Evolutionary conservation across 495 filamentous ascomycete genomes (phyloP).

Genomic region (Penicillium steckii): DNA sequence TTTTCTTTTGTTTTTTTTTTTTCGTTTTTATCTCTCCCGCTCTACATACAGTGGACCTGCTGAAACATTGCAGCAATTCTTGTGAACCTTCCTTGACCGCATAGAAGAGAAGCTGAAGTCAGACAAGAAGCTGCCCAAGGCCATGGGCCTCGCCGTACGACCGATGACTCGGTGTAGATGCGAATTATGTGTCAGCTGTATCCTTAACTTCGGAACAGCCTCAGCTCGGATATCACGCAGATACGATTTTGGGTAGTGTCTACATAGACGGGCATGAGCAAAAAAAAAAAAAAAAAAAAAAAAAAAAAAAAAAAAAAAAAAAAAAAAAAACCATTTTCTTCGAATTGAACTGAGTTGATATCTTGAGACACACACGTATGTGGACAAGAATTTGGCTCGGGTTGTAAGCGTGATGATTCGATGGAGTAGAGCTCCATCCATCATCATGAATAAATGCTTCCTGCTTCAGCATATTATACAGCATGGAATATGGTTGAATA

Average conservation of each 20-base stretch:
- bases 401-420: not conserved
- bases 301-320: no score
- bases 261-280: not conserved
- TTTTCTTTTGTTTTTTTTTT: not conserved
- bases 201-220: slow-evolving; percentile 5
- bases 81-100: slow-evolving; percentile 19
- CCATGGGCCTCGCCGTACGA: slow-evolving; percentile 1
- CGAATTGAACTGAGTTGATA: no score
- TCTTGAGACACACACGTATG: no score
- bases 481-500: not conserved
- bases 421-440: not conserved
- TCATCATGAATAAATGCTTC: not conserved
- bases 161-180: slow-evolving; percentile 11
- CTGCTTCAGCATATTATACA: not conserved
- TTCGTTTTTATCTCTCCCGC: not conserved
- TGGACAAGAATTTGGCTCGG: not conserved
- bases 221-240: slow-evolving; percentile 10
- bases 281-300: no score
- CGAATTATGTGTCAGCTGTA: slow-evolving; percentile 12
- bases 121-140: slow-evolving; percentile 14
- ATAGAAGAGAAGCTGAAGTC: slow-evolving; percentile 16
- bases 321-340: no score
- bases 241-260: not conserved
- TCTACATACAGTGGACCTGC: not conserved
- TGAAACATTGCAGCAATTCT: slow-evolving; percentile 9